Conservation (phyloP, 768 basidiomycete species). For the Lentinula guzmanii region DNA sequence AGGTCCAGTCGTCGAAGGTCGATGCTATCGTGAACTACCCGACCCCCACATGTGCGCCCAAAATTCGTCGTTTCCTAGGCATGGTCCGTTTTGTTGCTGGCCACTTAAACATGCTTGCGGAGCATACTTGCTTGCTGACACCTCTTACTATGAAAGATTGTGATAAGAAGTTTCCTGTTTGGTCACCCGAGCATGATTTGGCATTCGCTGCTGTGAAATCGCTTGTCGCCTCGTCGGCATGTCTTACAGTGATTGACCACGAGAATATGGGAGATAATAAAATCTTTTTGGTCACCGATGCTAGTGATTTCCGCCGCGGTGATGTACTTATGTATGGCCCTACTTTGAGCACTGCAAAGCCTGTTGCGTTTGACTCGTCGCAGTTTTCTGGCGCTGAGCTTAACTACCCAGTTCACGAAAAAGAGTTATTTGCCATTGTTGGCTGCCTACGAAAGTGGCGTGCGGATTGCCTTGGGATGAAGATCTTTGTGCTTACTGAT, state of each 20-base stretch:
- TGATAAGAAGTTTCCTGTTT: slow-evolving; percentile 12
- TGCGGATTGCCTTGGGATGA: slow-evolving; percentile 9
- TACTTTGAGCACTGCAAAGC: slow-evolving; percentile 20
- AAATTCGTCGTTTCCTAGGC: slow-evolving; percentile 17
- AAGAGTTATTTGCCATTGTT: slow-evolving; percentile 26
- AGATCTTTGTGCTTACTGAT: slow-evolving; percentile 22
- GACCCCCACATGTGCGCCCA: slow-evolving; percentile 4
- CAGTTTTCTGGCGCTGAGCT: slow-evolving; percentile 14
- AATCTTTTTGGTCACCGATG: slow-evolving; percentile 26
- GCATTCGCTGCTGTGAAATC: slow-evolving; percentile 24
- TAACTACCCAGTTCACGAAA: slow-evolving; percentile 24
- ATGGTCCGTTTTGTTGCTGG: slow-evolving; percentile 15
- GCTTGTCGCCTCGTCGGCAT: slow-evolving; percentile 18
- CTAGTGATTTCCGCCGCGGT: slow-evolving; percentile 20
- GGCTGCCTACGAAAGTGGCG: slow-evolving; percentile 16
- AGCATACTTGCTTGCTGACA: slow-evolving; percentile 13
- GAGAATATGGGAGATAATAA: slow-evolving; percentile 16
- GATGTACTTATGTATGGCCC: slow-evolving; percentile 18
- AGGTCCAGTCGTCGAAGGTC: slow-evolving; percentile 14
- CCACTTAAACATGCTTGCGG: slow-evolving; percentile 10
- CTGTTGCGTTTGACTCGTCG: slow-evolving; percentile 21
- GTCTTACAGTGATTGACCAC: slow-evolving; percentile 26
- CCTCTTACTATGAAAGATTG: slow-evolving; percentile 15
- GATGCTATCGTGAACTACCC: slow-evolving; percentile 17
- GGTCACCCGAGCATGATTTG: slow-evolving; percentile 14